Base-by-base conservation (phyloP, 306 rosid species). In the Malus sylvestris region DNA sequence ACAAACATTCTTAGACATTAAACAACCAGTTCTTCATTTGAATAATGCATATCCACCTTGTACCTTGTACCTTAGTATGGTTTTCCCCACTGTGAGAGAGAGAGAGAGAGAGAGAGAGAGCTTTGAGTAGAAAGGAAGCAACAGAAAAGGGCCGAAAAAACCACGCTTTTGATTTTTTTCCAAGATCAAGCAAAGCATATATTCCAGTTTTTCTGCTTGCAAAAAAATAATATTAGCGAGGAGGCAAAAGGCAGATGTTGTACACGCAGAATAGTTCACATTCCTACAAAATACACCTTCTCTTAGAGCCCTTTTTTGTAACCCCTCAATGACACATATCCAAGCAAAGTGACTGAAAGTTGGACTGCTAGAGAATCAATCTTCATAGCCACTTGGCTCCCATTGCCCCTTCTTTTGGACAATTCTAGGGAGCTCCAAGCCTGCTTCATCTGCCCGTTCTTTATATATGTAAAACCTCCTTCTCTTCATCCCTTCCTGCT, bases 81-180 rank as follows among this genome's bases (percentile, higher is more conserved):
- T 61, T 62, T 62, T 44, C 78, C 67, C 45, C 78, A 42, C 57
- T 11, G 22, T 23, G 38, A 78, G 67, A 76, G 18, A 76, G 66
- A 76, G 74, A 60, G 22, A 49, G 32, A 63, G 23, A 70, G 25
- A 25, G 59, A 63, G 70, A 20, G 58, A 51, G 44, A 72, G 81
- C 80, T 79, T 89, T 86, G 95, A 89, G 93, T 89, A 72, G 93
- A 92, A 89, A 92, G 90, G 88, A 92, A 92, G 97, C 90, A 92
- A 92, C 82, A 76, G 71, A 74, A 86, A 86, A 85, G 74, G 81
- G 68, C 81, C 33, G 27, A 33, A 74, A 89, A 86, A 78, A 72
- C 60, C 70, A 51, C 81, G 75, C 85, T 84, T 84, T 87, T 81
- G 53, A 73, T 78, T 90, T 88, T 90, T 90, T 87, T 80, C 63